Evolutionary conservation across 805 yeast species (phyloP), one percentile per base, ranked within the genome.

Genomic region (Candida methanosorbosa): DNA sequence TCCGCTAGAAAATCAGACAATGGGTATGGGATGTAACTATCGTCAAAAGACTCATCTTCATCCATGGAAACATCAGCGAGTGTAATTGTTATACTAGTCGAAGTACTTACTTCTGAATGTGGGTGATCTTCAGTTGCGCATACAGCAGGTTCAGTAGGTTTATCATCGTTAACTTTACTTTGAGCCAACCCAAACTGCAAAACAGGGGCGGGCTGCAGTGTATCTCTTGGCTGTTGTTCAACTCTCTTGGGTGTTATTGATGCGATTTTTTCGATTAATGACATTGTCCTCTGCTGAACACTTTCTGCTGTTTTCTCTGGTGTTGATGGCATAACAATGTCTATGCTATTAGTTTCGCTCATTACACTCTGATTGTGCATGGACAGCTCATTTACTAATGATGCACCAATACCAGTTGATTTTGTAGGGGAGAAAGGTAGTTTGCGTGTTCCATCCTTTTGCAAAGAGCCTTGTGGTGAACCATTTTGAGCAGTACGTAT

Each of bases 91-190:
- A n/a, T n/a, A n/a, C n/a, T n/a, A n/a, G n/a, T n/a, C n/a, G n/a
- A n/a, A 45, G 11, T 9, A 8, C 18, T n/a, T 9, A 52, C 52
- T 34, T 54, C 59, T 1, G 61, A 57, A 21, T 54, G 37, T 7
- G 61, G 59, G 9, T 54, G 38, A 30, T 48, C 43, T 36, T 52
- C 57, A 2, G 57, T 48, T 15, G 46, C 49, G 17, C 52, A 37
- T 14, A 41, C 38, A 17, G 52, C 9, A 43, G 17, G 49, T 11
- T 32, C 30, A 21, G 34, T 27, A 25, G 48, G 43, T 11, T 43
- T 36, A 29, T 43, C 39, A 3, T 21, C 35, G 6, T 17, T 14
- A 12, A 21, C 29, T 9, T 15, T 27, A 12, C 29, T 12, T 16
- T 14, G 9, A 16, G 5, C 14, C n/a, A n/a, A n/a, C n/a, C n/a